A percentile compares a stretch with the other conserved stretches of the same genome.
phyloP scores from a whole-genome alignment of 148 eudicot genomes.

The Cornus kousa region DNA sequence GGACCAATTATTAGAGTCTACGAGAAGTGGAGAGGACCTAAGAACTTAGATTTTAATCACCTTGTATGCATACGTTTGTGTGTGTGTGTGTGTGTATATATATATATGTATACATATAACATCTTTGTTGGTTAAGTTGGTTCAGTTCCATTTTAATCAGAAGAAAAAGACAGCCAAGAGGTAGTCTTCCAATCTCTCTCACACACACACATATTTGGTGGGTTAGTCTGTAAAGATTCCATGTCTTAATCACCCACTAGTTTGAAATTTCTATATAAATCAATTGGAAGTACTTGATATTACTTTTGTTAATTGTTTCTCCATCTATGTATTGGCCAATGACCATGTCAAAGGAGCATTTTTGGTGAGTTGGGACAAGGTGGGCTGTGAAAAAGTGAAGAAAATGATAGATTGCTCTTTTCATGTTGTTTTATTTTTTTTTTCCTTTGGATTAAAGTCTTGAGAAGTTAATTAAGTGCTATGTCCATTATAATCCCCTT shows the following conservation, averaged over 20 bases:
- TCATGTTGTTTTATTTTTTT: neutral
- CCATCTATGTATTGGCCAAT: neutral
- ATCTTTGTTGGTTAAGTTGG: conserved; percentile 7
- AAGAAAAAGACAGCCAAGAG: conserved; percentile 21
- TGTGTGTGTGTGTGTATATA: neutral
- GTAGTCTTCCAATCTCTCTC: neutral
- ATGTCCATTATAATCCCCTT: no score
- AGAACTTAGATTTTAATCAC: conserved; percentile 17
- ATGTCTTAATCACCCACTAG: conserved; percentile 10
- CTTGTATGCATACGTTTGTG: no score
- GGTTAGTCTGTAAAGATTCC: conserved; percentile 3
- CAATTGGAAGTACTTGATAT: neutral
- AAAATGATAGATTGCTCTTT: conserved; percentile 8
- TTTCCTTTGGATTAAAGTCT: no score
- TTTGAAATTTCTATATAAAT: conserved; percentile 4
- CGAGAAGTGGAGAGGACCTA: conserved; percentile 22
- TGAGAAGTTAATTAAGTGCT: no score
- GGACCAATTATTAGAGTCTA: conserved; percentile 44
- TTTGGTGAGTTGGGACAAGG: neutral
- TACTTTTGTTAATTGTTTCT: neutral
- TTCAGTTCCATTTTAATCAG: conserved; percentile 26
- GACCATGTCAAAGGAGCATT: conserved; percentile 3
- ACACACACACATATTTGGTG: neutral
- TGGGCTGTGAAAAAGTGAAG: conserved; percentile 7
- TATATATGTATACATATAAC: neutral